Evolutionary conservation across 768 basidiomycete genomes (phyloP), one percentile per base, ranked within the genome.

Genomic region (Pholiota microspora): DNA sequence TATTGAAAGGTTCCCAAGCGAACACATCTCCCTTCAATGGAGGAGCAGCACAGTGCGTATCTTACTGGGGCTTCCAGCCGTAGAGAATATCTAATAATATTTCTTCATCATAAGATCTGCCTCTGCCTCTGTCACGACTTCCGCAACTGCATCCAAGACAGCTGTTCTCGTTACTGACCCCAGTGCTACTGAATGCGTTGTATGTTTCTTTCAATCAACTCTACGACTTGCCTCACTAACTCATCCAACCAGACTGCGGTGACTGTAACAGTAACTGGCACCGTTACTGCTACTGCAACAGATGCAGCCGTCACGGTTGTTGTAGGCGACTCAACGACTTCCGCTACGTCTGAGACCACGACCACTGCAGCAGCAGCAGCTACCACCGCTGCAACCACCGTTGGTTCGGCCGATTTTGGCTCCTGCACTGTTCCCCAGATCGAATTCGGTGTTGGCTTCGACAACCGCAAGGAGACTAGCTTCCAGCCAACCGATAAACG

Each of bases 371-470:
- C 63, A 10, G 55, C 59, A 35, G 54, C 56, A 29, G 18, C 62
- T 18, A 36, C 59, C 25, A 47, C 54, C 40, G 51, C 56, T 0
- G 34, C 10, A 13, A 27, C 25, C 28, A 45, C 10, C 18, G 45
- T 40, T 29, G 46, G 27, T 42, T 68, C 69, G 44, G 73, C 69
- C 13, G 61, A 82, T 69, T 85, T 86, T 56, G 83, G 83, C 31
- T 72, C 65, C 21, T 85, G 83, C 71, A 70, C 78, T 3, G 70
- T 79, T 10, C 83, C 84, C 12, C 68, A 83, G 67, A 82, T 86
- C 55, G 73, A 78, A 60, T 86, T 86, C 59, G 83, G 72, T 44
- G 69, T 61, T 27, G 82, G 81, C 32, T 83, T 86, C 60, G 83
- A 85, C 57, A 69, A 70, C 61, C 74, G 84, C 54, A 79, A 71